Base-by-base conservation (phyloP, 2,329 filamentous ascomycete species). In the Trichoderma sp. region DNA sequence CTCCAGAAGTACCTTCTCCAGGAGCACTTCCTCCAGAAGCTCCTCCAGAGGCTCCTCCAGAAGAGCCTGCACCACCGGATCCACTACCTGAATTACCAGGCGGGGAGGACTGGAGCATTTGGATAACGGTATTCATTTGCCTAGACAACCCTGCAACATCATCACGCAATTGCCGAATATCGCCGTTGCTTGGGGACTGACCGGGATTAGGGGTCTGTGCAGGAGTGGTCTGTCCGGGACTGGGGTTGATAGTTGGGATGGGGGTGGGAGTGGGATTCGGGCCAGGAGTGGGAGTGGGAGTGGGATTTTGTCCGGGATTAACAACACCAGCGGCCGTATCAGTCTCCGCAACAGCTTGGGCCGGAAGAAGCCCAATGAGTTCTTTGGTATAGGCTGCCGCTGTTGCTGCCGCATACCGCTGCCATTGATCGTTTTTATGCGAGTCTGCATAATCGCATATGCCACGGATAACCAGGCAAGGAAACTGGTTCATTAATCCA, bases 381-480 rank as follows among this genome's bases (percentile, higher is more conserved):
- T 78, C 79, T 7, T 77, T 78, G 3, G 77, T 78, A 56, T 75
- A 80, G 16, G 80, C 81, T 0, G 83, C 83, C 0, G 84, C 83
- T 0, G 80, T 80, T 0, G 77, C 78, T 1, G 84, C 82, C 0
- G 84, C 84, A 75, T 83, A 84, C 0, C 33, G 35, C 27, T 84
- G 81, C 83, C 83, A 85, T 9, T n/a, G 21, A 5, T 85, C 80
- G 33, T 81, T 82, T 75, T 85, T 85, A 74, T 85, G 83, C 0
- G 78, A 81, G 74, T 86, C 84, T 7, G 83, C 81, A 74, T 84
- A 85, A 64, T 84, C 81, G 53, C 80, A 85, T 4, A 85, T 83
- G 1, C 83, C 83, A n/a, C 81, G 80, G 31, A 85, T 82, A 0
- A 82, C 78, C 1, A 85, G 62, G 59, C 81, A 84, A 81, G 60